Conservation (phyloP, 2,329 filamentous ascomycete species). For the Cladophialophora immunda region DNA sequence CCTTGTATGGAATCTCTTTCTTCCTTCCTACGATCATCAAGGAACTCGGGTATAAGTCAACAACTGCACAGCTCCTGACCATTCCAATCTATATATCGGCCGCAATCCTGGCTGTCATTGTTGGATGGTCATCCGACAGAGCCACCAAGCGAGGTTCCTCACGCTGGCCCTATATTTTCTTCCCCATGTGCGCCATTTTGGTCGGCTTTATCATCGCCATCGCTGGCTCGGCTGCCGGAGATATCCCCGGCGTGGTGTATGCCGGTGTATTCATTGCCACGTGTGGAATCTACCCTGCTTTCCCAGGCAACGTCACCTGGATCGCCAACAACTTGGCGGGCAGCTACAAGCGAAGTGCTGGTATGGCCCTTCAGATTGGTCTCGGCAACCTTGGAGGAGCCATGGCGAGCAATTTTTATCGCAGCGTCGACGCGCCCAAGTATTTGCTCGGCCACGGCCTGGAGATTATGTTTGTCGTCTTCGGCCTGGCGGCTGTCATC, state of each 20-base stretch:
- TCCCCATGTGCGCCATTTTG: constrained; percentile 62
- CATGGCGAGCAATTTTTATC: constrained; percentile 77
- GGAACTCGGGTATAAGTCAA: constrained; percentile 50
- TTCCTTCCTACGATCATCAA: constrained; percentile 52
- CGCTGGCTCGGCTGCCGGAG: constrained; percentile 43
- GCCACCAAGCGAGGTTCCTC: constrained; percentile 52
- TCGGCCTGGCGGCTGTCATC: constrained; percentile 56
- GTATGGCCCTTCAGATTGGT: constrained; percentile 72
- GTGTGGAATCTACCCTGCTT: constrained; percentile 57
- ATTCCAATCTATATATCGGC: constrained; percentile 53
- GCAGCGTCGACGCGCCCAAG: constrained; percentile 57
- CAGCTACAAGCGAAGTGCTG: constrained; percentile 64
- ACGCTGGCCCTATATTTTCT: constrained; percentile 64
- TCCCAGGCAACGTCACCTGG: constrained; percentile 62
- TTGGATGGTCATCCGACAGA: constrained; percentile 67
- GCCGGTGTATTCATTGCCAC: constrained; percentile 59
- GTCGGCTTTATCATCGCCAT: constrained; percentile 66
- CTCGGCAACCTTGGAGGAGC: constrained; percentile 53
- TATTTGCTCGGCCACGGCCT: constrained; percentile 62
- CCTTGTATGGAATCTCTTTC: constrained; percentile 52
- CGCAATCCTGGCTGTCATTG: constrained; percentile 48
- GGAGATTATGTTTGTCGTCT: constrained; percentile 59
- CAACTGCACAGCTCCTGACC: constrained; percentile 52
- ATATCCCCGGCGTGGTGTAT: constrained; percentile 55
- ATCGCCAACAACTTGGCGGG: constrained; percentile 68